Percentiles rank a stretch among this genome's conserved stretches.
These are phyloP conservation scores for Arabidopsis arenosa DNA, from an alignment of 345 rosid genomes.

Conservation along the genomic window DNA sequence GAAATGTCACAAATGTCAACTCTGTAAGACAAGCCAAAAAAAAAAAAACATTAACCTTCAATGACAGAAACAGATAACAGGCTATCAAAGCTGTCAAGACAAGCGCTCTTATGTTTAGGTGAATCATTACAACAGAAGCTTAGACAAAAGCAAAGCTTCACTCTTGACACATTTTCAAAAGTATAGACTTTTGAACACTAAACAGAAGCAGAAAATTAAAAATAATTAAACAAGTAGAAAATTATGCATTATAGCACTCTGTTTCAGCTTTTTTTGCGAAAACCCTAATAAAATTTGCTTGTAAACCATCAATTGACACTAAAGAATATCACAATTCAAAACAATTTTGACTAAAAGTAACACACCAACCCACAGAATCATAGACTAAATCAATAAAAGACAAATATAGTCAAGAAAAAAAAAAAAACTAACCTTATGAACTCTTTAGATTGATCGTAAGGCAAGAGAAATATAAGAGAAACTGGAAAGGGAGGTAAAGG, in stretches of 20 bases:
- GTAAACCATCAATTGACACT: neutral
- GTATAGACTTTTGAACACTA: neutral
- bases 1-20: slow-evolving; percentile 10
- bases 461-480: slow-evolving; percentile 16
- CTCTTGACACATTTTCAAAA: neutral
- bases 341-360: neutral
- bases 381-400: neutral
- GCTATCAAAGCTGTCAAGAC: neutral
- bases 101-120: neutral
- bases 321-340: neutral
- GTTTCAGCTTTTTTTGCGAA: neutral
- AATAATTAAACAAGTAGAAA: too few species aligned
- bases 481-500: neutral
- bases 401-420: neutral
- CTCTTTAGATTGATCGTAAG: slow-evolving; percentile 1
- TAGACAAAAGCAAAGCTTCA: neutral
- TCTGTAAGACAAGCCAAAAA: slow-evolving; percentile 16
- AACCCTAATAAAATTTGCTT: neutral
- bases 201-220: slow-evolving; percentile 2
- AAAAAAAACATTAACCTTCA: neutral
- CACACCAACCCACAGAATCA: slow-evolving; percentile 1
- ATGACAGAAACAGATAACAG: slow-evolving; percentile 9
- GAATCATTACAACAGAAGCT: neutral
- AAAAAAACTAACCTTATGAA: neutral
- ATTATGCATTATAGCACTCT: neutral